Evolutionary conservation across 2,329 filamentous ascomycete genomes (phyloP).

Genomic region (Rosellinia necatrix): DNA sequence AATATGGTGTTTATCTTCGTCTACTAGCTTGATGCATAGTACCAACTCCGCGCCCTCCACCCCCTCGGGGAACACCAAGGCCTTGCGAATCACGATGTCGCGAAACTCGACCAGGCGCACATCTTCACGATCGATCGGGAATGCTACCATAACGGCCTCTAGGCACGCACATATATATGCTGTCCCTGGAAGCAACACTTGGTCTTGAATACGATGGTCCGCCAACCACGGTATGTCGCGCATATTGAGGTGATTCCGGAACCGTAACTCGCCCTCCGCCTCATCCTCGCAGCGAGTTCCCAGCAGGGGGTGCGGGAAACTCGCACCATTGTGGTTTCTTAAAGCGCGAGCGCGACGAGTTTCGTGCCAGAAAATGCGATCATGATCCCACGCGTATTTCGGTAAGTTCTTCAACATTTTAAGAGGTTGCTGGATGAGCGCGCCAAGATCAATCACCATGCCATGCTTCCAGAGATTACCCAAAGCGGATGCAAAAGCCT

Average conservation of each 20-base stretch:
- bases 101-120: conserved; percentile 10
- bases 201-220: conserved; percentile 6
- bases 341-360: too few species aligned
- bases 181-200: conserved; percentile 14
- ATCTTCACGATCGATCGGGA: neutral
- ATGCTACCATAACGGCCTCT: conserved; percentile 4
- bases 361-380: neutral
- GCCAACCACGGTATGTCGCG: conserved; percentile 11
- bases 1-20: too few species aligned
- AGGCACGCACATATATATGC: conserved; percentile 2
- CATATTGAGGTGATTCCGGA: neutral
- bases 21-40: too few species aligned
- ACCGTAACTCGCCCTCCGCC: neutral
- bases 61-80: too few species aligned
- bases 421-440: too few species aligned
- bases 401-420: too few species aligned
- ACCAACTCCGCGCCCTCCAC: too few species aligned
- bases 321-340: too few species aligned
- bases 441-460: too few species aligned
- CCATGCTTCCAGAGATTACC: neutral
- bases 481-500: neutral
- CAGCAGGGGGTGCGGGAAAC: too few species aligned
- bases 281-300: neutral
- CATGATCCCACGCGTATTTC: neutral
- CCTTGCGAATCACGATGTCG: neutral